A percentile compares a stretch with the other conserved stretches of the same genome.
phyloP scores from a whole-genome alignment of 768 basidiomycete genomes.

The Cubamyces lactineus region DNA sequence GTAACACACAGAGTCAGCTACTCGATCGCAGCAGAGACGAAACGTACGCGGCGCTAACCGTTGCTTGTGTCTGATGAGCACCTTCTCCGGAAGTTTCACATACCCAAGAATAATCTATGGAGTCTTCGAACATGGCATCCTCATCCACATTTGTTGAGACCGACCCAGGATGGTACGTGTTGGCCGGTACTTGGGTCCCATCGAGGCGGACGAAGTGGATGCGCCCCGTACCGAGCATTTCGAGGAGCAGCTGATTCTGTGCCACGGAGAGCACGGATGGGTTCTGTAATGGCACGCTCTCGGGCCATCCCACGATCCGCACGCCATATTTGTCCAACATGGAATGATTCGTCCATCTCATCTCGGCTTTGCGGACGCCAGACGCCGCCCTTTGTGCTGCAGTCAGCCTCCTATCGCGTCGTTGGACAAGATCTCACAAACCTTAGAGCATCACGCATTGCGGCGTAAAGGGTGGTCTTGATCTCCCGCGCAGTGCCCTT shows the following conservation, averaged over 20 bases:
- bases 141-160: conserved; percentile 6
- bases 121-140: conserved; percentile 21
- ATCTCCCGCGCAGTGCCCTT: conserved; percentile 36
- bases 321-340: conserved; percentile 60
- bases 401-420: background rate
- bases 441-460: conserved; percentile 58
- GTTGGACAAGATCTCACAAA: conserved; percentile 29
- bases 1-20: background rate
- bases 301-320: conserved; percentile 66
- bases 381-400: conserved; percentile 47
- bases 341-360: conserved; percentile 76
- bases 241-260: conserved; percentile 58
- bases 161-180: background rate
- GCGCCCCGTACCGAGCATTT: conserved; percentile 50
- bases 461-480: conserved; percentile 60
- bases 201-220: conserved; percentile 44
- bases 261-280: conserved; percentile 58
- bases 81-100: background rate
- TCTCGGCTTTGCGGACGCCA: conserved; percentile 67
- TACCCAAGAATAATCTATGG: conserved; percentile 25
- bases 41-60: background rate
- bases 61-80: background rate
- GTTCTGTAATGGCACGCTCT: conserved; percentile 58
- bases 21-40: background rate
- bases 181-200: background rate